phyloP scores from a whole-genome alignment of 2,329 filamentous ascomycete species.

The Pestalotiopsis sp. region DNA sequence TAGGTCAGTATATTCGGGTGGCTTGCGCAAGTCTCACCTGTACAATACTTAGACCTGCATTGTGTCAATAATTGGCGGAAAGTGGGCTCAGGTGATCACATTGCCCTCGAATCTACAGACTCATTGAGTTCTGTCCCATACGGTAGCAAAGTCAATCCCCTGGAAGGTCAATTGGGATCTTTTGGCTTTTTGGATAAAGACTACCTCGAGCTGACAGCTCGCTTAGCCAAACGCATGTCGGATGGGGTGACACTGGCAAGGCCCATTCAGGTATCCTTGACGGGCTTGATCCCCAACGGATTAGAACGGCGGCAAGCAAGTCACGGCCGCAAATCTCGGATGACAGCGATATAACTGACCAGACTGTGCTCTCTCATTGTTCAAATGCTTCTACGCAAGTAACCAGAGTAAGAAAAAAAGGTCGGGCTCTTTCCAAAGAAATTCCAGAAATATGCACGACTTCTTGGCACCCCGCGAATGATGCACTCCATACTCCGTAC shows the following conservation, averaged over 20 bases:
- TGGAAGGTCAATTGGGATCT: too few species aligned
- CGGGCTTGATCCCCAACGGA: background rate
- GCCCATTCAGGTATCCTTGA: background rate
- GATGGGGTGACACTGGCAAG: background rate
- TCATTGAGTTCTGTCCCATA: too few species aligned
- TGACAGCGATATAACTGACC: too few species aligned
- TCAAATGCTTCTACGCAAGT: too few species aligned
- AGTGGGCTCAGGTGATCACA: too few species aligned
- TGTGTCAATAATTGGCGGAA: too few species aligned
- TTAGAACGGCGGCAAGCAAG: background rate
- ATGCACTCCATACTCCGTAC: background rate
- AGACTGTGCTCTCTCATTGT: too few species aligned
- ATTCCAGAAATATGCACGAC: background rate
- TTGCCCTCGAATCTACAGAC: too few species aligned
- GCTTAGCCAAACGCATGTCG: background rate
- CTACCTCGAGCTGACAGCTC: background rate
- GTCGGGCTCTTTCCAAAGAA: too few species aligned
- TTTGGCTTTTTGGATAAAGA: background rate
- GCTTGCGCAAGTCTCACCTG: background rate
- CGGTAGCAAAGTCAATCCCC: too few species aligned
- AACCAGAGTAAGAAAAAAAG: too few species aligned
- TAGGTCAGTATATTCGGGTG: background rate
- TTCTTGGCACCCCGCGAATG: background rate
- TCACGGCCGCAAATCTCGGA: background rate
- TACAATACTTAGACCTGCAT: background rate